These are phyloP conservation scores for Aegilops sharonensis DNA, from an alignment of 176 grass and related monocot species.

Conservation along the genomic window DNA sequence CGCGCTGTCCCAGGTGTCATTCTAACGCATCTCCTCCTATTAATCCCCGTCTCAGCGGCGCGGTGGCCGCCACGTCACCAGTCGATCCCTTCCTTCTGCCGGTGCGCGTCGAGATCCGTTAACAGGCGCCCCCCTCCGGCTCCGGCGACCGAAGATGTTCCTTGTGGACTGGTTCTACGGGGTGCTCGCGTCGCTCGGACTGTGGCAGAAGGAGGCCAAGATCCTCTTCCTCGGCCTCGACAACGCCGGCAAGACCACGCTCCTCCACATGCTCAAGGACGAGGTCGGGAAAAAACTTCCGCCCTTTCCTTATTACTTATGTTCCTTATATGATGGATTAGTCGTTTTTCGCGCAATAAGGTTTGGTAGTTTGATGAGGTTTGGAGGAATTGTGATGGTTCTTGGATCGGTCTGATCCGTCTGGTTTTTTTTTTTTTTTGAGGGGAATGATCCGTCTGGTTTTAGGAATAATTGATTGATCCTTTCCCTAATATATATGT, in stretches of 20 bases:
- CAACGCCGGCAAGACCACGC: constrained; percentile 83
- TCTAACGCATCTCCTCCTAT: neutral
- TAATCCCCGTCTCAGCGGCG: neutral
- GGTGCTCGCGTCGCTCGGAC: constrained; percentile 66
- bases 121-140: neutral
- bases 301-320: neutral
- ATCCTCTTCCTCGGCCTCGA: constrained; percentile 88
- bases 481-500: neutral
- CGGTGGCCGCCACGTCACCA: constrained; percentile 30
- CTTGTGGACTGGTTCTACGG: constrained; percentile 86
- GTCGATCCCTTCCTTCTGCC: constrained; percentile 10
- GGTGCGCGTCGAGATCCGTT: constrained; percentile 13
- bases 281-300: constrained; percentile 38
- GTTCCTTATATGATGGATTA: neutral
- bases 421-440: no score
- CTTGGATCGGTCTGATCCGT: neutral
- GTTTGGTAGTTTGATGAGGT: neutral
- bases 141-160: constrained; percentile 48
- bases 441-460: neutral
- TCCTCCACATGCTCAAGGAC: constrained; percentile 92
- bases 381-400: neutral
- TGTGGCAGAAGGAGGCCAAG: constrained; percentile 90
- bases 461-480: neutral
- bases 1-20: neutral
- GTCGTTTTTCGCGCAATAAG: neutral